Evolutionary conservation across 148 eudicot species (phyloP), one percentile per base, ranked within the genome.

Genomic region (Persicaria tinctoria): DNA sequence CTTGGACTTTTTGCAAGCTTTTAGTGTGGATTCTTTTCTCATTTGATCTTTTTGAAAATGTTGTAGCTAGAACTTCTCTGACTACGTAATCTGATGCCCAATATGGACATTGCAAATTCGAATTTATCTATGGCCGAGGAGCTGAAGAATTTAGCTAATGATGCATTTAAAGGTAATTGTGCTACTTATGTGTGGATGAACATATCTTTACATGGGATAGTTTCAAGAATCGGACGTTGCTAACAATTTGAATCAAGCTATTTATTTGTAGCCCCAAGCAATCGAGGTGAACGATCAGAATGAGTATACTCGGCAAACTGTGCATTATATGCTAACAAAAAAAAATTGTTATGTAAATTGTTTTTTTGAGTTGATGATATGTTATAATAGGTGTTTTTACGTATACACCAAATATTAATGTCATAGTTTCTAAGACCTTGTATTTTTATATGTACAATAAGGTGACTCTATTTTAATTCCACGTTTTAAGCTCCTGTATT

Each of bases 241-340:
- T 45, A 70, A 75, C 45, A n/a, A 46, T 63, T 62, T 60, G 20
- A 6, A 88, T 70, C 97, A 96, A 84, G 94, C 97, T 51, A 88
- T 96, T 84, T 97, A 88, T 73, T 82, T 92, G 76, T 96, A 96
- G 73, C 74, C 88, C 76, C 92, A 87, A 90, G 99, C 99, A 49
- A 90, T 96, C 54, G 95, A 96, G 70, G 20, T 87, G 76, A 85
- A 87, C 73, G 18, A 76, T 64, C 87, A 87, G 70, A 92, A 86
- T 86, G 97, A 50, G 97, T 92, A 51, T 96, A 96, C 78, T 96
- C 90, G 89, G 97, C 99, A 57, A 92, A 96, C 78, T 95, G 99
- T 73, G 99, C 99, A 51, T 90, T 96, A 20, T 20, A 20, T 20
- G 23, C 23, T 20, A 20, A 20, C 23, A 20, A 20, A 20, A 20